Evolutionary conservation across 805 yeast genomes (phyloP).

Genomic region (Metschnikowia lochheadii): DNA sequence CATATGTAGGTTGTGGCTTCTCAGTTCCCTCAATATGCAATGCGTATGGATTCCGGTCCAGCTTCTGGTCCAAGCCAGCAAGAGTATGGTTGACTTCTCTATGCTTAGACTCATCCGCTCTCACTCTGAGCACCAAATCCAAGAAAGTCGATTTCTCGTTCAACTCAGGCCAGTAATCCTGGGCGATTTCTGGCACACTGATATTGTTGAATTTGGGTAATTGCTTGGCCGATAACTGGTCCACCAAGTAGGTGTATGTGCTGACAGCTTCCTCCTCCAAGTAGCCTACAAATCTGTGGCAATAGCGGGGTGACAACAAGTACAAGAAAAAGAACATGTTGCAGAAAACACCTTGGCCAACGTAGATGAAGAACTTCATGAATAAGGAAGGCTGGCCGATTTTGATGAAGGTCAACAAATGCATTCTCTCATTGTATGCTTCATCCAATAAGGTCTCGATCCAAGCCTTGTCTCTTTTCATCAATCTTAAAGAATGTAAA

Average conservation of each 20-base stretch:
- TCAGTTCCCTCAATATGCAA: slow-evolving; percentile 34
- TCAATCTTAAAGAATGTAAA: slow-evolving; percentile 55
- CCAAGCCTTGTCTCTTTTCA: slow-evolving; percentile 70
- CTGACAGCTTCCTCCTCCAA: slow-evolving; percentile 73
- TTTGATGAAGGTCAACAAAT: slow-evolving; percentile 62
- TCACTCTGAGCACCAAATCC: slow-evolving; percentile 56
- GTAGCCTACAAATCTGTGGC: slow-evolving; percentile 76
- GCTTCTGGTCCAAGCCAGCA: slow-evolving; percentile 52
- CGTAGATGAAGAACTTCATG: slow-evolving; percentile 49
- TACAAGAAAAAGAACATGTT: slow-evolving; percentile 60
- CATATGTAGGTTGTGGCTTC: slow-evolving; percentile 37
- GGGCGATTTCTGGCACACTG: slow-evolving; percentile 56
- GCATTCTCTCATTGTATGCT: slow-evolving; percentile 78
- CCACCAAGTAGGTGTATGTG: slow-evolving; percentile 58
- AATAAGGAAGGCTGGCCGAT: slow-evolving; percentile 60
- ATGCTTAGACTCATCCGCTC: slow-evolving; percentile 79
- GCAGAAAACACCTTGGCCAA: slow-evolving; percentile 70
- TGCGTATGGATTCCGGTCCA: slow-evolving; percentile 68
- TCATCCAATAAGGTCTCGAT: slow-evolving; percentile 69
- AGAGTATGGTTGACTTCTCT: slow-evolving; percentile 77
- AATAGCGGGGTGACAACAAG: slow-evolving; percentile 54
- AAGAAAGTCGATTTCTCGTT: slow-evolving; percentile 47
- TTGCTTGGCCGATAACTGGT: slow-evolving; percentile 51
- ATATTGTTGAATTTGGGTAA: slow-evolving; percentile 45
- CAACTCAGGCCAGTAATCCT: slow-evolving; percentile 59